Evolutionary conservation across 345 rosid species (phyloP).

Genomic region (Gossypium anomalum): DNA sequence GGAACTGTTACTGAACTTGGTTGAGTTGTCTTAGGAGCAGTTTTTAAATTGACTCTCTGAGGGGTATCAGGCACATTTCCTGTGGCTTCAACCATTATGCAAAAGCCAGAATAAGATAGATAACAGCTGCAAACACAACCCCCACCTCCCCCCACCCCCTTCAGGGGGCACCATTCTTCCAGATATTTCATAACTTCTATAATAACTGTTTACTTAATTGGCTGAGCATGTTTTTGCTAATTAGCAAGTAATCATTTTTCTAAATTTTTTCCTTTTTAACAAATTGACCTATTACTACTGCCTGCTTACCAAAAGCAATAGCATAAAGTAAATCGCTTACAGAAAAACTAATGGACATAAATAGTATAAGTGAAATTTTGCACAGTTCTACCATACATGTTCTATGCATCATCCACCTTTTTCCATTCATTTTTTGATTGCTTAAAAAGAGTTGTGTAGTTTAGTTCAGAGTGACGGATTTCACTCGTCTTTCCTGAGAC

Average conservation of each 20-base stretch:
- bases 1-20: constrained; percentile 39
- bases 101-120: constrained; percentile 27
- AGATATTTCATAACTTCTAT: neutral
- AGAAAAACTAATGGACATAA: neutral
- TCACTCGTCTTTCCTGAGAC: neutral
- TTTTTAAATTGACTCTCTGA: constrained; percentile 52
- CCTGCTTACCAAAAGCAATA: neutral
- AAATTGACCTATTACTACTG: neutral
- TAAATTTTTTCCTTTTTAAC: neutral
- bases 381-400: neutral
- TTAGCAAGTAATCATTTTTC: constrained; percentile 1
- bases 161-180: neutral
- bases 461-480: neutral
- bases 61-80: constrained; percentile 83
- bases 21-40: constrained; percentile 40
- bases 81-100: constrained; percentile 56
- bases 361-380: neutral
- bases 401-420: neutral
- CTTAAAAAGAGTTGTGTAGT: neutral
- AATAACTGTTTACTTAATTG: neutral
- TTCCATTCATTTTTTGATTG: neutral
- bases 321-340: neutral
- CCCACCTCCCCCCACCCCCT: neutral
- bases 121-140: neutral
- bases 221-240: neutral